Conservation (phyloP, 495 filamentous ascomycete species). For the Sabuloglossum arenarium region DNA sequence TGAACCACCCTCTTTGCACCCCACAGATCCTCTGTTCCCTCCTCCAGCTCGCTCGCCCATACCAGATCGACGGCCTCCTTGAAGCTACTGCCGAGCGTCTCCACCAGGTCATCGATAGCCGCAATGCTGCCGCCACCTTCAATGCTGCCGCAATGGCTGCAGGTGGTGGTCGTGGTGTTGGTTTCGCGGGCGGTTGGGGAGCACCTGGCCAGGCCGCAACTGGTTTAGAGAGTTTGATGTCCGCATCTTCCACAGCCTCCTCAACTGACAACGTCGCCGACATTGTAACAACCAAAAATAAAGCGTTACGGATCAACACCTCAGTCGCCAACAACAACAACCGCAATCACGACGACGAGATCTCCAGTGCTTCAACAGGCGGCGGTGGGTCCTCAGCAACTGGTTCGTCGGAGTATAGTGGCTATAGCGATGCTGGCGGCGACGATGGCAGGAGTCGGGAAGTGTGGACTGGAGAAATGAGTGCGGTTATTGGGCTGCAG, state of each 20-base stretch:
- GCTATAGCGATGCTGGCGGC: not conserved
- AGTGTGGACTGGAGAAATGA: slow-evolving; percentile 67
- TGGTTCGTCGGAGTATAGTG: not conserved
- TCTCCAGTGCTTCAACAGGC: not conserved
- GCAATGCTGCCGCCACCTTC: slow-evolving; percentile 92
- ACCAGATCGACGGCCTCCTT: slow-evolving; percentile 76
- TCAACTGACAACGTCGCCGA: not conserved
- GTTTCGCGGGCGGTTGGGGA: slow-evolving; percentile 9
- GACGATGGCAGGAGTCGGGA: slow-evolving; percentile 19
- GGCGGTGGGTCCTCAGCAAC: not conserved
- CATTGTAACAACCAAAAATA: not conserved
- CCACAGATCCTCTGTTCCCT: slow-evolving; percentile 92
- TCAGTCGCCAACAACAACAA: not conserved
- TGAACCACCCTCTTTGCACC: slow-evolving; percentile 59
- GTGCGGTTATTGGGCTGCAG: slow-evolving; percentile 88
- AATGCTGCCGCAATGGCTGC: slow-evolving; percentile 98
- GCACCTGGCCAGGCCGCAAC: not conserved
- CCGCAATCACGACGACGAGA: not conserved
- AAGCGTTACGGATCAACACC: not conserved
- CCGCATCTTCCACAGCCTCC: not conserved
- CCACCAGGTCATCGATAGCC: slow-evolving; percentile 71
- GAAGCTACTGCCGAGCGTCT: slow-evolving; percentile 83
- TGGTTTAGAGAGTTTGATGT: not conserved
- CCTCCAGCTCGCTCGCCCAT: slow-evolving; percentile 81
- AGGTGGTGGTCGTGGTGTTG: slow-evolving; percentile 55